Percentiles rank a stretch among this genome's conserved stretches.
phyloP scores from a whole-genome alignment of 192 early-diverging fungal species.

The Gryganskiella cystojenkinii region DNA sequence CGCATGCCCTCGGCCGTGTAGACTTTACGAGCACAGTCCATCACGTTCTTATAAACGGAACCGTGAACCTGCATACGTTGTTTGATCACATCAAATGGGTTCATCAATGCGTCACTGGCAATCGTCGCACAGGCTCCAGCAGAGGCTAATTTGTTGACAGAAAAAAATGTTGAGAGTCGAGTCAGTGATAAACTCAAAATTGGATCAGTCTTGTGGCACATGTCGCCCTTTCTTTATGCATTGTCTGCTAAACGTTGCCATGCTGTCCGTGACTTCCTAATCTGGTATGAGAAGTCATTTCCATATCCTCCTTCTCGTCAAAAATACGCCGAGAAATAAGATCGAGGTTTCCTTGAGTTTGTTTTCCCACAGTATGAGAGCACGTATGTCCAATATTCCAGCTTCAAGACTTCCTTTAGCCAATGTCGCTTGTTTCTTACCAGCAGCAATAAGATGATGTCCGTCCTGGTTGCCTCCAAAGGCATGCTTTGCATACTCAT shows the following conservation, averaged over 20 bases:
- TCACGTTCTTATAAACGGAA: conserved; percentile 74
- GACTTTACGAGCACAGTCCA: conserved; percentile 77
- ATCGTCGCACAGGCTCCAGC: conserved; percentile 93
- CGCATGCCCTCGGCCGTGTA: conserved; percentile 79
- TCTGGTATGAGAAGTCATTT: too few relatives aligned
- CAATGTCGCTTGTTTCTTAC: conserved; percentile 32
- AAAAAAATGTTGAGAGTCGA: conserved; percentile 31
- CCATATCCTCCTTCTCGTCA: neutral
- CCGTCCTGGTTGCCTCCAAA: conserved; percentile 69
- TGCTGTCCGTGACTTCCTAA: too few relatives aligned
- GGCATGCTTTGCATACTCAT: conserved; percentile 89
- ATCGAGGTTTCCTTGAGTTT: neutral
- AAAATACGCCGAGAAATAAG: neutral
- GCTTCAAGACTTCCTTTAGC: too few relatives aligned
- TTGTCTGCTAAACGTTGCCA: too few relatives aligned
- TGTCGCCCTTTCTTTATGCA: too few relatives aligned
- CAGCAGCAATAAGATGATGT: conserved; percentile 69
- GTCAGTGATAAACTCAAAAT: conserved; percentile 22
- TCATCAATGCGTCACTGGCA: conserved; percentile 91
- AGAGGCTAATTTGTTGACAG: conserved; percentile 58
- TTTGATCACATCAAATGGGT: conserved; percentile 98
- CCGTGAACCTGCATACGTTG: conserved; percentile 94
- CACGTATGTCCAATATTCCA: too few relatives aligned
- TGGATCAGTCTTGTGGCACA: too few relatives aligned
- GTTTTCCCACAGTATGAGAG: too few relatives aligned